Conservation (phyloP, 2,329 filamentous ascomycete species). For the Botryotinia calthae region DNA sequence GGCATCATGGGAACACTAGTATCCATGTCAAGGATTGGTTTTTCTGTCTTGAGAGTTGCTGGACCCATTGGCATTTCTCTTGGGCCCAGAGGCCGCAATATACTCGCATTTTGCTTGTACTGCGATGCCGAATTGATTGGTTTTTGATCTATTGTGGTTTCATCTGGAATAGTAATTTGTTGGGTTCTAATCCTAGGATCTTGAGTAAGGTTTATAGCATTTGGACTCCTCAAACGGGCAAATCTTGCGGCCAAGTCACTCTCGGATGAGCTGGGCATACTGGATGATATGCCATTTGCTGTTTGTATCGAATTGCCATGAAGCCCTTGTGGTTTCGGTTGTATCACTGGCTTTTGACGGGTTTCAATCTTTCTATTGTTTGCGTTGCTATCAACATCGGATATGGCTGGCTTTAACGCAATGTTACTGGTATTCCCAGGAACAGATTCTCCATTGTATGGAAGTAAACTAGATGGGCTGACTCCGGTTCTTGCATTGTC, state of each 20-base stretch:
- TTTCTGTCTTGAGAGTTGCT: slow-evolving; percentile 25
- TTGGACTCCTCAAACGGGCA: slow-evolving; percentile 49
- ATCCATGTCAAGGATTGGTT: slow-evolving; percentile 30
- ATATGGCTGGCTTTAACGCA: not conserved
- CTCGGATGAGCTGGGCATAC: slow-evolving; percentile 30
- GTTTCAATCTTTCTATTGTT: not conserved
- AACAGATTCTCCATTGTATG: not conserved
- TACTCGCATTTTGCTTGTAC: slow-evolving; percentile 17
- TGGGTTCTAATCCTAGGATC: slow-evolving; percentile 54
- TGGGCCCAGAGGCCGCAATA: slow-evolving; percentile 30
- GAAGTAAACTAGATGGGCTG: slow-evolving; percentile 14
- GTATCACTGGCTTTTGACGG: slow-evolving; percentile 43
- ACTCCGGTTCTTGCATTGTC: slow-evolving; percentile 64
- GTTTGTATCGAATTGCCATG: slow-evolving; percentile 57
- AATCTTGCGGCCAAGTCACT: slow-evolving; percentile 57
- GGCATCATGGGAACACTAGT: slow-evolving; percentile 35
- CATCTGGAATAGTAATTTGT: slow-evolving; percentile 43
- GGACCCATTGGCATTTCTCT: slow-evolving; percentile 37
- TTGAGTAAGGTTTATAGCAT: slow-evolving; percentile 43
- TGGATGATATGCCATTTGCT: slow-evolving; percentile 34
- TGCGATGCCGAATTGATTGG: slow-evolving; percentile 4
- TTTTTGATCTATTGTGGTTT: slow-evolving; percentile 21
- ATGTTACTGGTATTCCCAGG: slow-evolving; percentile 24
- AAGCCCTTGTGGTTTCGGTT: slow-evolving; percentile 66
- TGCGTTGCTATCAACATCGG: not conserved